Evolutionary conservation across 495 filamentous ascomycete genomes (phyloP).

Genomic region (Thermochaetoides thermophila): DNA sequence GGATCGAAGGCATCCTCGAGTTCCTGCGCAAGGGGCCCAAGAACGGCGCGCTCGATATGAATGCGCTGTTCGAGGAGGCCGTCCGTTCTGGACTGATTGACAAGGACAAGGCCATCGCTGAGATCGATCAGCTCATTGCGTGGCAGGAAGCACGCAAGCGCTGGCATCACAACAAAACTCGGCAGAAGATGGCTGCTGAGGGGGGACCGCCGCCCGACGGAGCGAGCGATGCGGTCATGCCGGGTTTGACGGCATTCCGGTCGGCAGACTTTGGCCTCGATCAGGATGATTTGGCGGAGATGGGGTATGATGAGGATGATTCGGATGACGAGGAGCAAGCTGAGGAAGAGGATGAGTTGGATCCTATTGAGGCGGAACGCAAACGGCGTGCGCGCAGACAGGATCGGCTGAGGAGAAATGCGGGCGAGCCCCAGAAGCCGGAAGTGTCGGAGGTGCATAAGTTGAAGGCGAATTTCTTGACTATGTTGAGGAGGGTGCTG

Average conservation of each 20-base stretch:
- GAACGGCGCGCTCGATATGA: conserved; percentile 77
- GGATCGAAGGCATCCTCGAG: conserved; percentile 92
- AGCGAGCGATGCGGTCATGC: conserved; percentile 29
- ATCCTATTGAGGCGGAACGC: conserved; percentile 78
- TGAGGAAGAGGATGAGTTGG: conserved; percentile 60
- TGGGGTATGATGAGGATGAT: conserved; percentile 60
- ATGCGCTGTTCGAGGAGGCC: conserved; percentile 72
- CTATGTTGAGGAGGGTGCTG: conserved; percentile 74
- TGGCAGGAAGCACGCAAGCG: conserved; percentile 93
- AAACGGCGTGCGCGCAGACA: conserved; percentile 56
- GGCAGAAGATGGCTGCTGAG: conserved; percentile 95
- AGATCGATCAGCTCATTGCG: conserved; percentile 71
- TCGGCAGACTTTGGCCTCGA: conserved; percentile 80
- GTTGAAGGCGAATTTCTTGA: conserved; percentile 62
- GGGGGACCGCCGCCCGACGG: too few relatives aligned
- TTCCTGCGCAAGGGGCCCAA: conserved; percentile 77
- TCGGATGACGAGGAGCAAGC: conserved; percentile 56
- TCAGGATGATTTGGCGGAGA: conserved; percentile 71
- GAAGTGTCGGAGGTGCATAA: conserved; percentile 61
- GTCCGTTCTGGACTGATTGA: conserved; percentile 51
- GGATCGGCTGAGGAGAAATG: conserved; percentile 64
- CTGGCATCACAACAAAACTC: conserved; percentile 94
- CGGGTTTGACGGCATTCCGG: conserved; percentile 37
- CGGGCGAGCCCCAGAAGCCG: conserved; percentile 85
- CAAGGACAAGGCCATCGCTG: conserved; percentile 52